A percentile compares a stretch with the other conserved stretches of the same genome.
These are phyloP conservation scores for Epichloe sibirici DNA, from an alignment of 2,329 filamentous ascomycete genomes.

Conservation along the genomic window DNA sequence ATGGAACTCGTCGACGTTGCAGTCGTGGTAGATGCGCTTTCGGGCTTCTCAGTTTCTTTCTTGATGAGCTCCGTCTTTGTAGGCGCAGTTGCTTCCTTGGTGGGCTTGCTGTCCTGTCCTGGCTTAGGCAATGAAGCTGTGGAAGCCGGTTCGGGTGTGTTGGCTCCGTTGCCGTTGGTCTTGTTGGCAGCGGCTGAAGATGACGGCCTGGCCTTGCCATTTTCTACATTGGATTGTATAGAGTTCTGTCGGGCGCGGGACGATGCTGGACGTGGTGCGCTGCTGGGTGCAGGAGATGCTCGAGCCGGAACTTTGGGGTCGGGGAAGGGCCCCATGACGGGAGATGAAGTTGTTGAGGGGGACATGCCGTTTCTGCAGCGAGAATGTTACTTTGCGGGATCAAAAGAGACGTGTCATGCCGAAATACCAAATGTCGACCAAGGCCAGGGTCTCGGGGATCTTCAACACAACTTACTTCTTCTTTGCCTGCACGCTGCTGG, in stretches of 20 bases:
- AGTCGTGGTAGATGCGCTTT: slow-evolving; percentile 13
- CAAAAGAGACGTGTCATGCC: neutral
- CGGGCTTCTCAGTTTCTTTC: slow-evolving; percentile 21
- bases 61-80: slow-evolving; percentile 21
- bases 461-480: slow-evolving; percentile 52
- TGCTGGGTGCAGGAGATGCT: slow-evolving; percentile 47
- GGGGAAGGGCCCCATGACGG: slow-evolving; percentile 55
- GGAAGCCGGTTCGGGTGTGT: slow-evolving; percentile 24
- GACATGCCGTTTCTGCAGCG: slow-evolving; percentile 40
- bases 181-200: slow-evolving; percentile 34
- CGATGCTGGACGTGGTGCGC: slow-evolving; percentile 48
- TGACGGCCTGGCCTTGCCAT: slow-evolving; percentile 22
- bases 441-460: neutral
- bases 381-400: neutral
- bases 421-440: neutral
- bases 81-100: slow-evolving; percentile 32
- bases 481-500: slow-evolving; percentile 58
- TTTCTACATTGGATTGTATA: slow-evolving; percentile 46
- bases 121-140: slow-evolving; percentile 18
- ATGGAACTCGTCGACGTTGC: slow-evolving; percentile 10
- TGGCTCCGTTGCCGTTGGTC: slow-evolving; percentile 37
- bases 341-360: slow-evolving; percentile 63
- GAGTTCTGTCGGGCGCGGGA: slow-evolving; percentile 68
- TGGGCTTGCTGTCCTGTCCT: slow-evolving; percentile 33
- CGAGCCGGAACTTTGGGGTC: slow-evolving; percentile 42